phyloP scores from a whole-genome alignment of 306 rosid species.

The Quercus engelmannii region DNA sequence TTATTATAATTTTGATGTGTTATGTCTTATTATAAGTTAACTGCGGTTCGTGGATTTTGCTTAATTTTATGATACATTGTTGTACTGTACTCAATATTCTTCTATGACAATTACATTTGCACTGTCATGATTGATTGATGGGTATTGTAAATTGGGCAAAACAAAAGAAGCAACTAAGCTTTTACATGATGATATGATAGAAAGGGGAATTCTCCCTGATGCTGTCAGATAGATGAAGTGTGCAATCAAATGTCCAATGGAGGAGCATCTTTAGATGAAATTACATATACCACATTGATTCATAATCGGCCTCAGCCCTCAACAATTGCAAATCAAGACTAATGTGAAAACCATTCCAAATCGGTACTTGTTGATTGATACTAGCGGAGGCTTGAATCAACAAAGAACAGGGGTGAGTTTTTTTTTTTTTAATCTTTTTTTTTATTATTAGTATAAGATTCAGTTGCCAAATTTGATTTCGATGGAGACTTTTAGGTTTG shows the following conservation, averaged over 20 bases:
- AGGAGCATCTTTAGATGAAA: slow-evolving; percentile 40
- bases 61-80: too few relatives aligned
- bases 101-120: background rate
- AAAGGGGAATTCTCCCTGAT: slow-evolving; percentile 55
- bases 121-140: slow-evolving; percentile 56
- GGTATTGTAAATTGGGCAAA: slow-evolving; percentile 65
- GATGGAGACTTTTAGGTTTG: too few relatives aligned
- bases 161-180: slow-evolving; percentile 52
- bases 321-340: slow-evolving; percentile 26
- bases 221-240: slow-evolving; percentile 27
- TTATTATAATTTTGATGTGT: too few relatives aligned
- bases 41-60: too few relatives aligned
- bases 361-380: too few relatives aligned
- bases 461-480: too few relatives aligned
- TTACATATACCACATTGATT: slow-evolving; percentile 42
- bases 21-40: too few relatives aligned
- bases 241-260: slow-evolving; percentile 32
- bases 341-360: background rate
- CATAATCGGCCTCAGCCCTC: slow-evolving; percentile 39
- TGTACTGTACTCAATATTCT: background rate
- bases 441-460: too few relatives aligned
- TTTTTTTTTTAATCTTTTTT: background rate
- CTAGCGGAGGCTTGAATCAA: too few relatives aligned
- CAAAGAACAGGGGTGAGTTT: too few relatives aligned
- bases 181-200: slow-evolving; percentile 43